Base-by-base conservation (phyloP, 305 asterid species). In the Caryopteris hybrid region DNA sequence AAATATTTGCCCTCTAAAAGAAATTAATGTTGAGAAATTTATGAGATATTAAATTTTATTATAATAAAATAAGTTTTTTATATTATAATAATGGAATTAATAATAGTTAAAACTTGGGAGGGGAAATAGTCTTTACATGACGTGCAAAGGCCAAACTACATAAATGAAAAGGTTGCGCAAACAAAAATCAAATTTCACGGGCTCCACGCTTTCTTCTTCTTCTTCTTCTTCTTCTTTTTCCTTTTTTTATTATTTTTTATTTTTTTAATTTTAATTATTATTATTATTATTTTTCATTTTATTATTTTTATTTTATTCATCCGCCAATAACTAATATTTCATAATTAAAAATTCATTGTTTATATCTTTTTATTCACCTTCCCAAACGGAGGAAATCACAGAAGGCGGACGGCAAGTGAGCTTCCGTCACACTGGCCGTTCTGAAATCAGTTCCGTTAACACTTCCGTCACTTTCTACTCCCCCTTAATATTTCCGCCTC, bases 401-500 rank as follows among this genome's bases (percentile, higher is more conserved):
- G 48, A 53, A 43, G 72, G 64, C 68, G 68, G 64, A 76, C 84
- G 73, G 84, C 76, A 65, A 52, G 29, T 33, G 17, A 65, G 55
- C 66, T 42, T 78, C 76, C 78, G 76, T 77, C 72, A 68, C 64
- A 64, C 58, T 75, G 61, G 58, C 71, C 58, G 71, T 64, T 20
- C 73, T 33, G 85, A 20, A 25, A 17, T 22, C 47, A 61, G 17
- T 59, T 54, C 76, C 76, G 72, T 74, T 52, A 64, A n/a, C 64
- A 48, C 58, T 69, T 61, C 76, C 75, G 81, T 78, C 79, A 68
- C 59, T 72, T 46, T 62, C 79, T 61, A 31, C 78, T 45, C 69
- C 57, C 52, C 69, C 72, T 64, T 9, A 61, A 56, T 62, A 66
- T 75, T 59, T 73, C 83, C 81, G 79, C 86, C 86, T 70, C 85